Percentiles rank a stretch among this genome's conserved stretches.
Evolutionary conservation across 169 alveolate species (phyloP).

Genomic region (Babesia bigemina): DNA sequence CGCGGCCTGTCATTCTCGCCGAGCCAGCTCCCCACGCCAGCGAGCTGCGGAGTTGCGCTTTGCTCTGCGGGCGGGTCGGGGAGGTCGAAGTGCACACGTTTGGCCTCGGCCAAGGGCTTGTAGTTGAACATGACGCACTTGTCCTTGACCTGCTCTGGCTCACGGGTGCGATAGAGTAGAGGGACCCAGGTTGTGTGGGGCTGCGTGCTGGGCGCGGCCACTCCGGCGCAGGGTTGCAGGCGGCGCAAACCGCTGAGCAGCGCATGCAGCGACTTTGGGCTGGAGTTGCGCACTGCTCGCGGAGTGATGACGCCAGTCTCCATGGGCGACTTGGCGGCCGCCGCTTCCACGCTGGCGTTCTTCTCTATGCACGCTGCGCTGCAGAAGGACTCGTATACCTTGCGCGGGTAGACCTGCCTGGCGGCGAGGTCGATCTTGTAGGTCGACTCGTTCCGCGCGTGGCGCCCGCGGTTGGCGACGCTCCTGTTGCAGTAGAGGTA

Average conservation of each 20-base stretch:
- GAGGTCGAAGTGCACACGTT: constrained; percentile 13
- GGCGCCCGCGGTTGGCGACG: neutral
- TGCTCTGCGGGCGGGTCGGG: neutral
- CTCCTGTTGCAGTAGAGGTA: constrained; percentile 51
- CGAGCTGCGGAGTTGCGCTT: no score
- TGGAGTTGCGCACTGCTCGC: constrained; percentile 53
- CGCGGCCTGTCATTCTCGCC: no score
- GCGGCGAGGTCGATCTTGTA: constrained; percentile 53
- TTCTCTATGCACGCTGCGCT: constrained; percentile 44
- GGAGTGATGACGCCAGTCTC: constrained; percentile 64
- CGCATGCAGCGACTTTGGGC: constrained; percentile 11
- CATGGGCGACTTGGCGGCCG: constrained; percentile 53
- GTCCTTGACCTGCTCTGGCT: constrained; percentile 1
- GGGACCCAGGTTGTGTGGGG: neutral
- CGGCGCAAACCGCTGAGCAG: constrained; percentile 13
- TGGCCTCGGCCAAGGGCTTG: constrained; percentile 24
- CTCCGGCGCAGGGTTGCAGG: constrained; percentile 2
- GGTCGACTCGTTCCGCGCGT: constrained; percentile 17
- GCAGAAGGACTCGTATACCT: constrained; percentile 62
- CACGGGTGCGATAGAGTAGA: neutral
- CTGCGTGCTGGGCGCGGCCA: neutral
- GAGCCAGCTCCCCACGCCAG: no score
- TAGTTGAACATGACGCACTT: constrained; percentile 39
- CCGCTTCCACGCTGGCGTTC: constrained; percentile 21
- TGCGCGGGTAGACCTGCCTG: constrained; percentile 38